These are phyloP conservation scores for Taphrina deformans DNA, from an alignment of 1,139 yeast species.

Conservation along the genomic window DNA sequence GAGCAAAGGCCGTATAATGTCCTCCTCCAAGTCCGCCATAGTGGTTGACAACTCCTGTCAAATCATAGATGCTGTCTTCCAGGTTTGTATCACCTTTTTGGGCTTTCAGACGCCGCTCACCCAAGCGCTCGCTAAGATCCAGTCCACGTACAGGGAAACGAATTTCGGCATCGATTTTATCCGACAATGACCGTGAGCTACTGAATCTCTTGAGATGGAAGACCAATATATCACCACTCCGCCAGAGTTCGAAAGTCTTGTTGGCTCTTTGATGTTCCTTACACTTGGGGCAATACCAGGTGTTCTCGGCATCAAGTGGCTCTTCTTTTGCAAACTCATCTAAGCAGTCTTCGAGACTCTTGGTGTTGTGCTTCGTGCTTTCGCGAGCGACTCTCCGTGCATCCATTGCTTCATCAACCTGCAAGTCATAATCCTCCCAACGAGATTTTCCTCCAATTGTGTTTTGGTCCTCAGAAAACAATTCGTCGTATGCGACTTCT, in stretches of 20 bases:
- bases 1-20: slow-evolving; percentile 88
- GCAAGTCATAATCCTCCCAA: slow-evolving; percentile 37
- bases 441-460: slow-evolving; percentile 27
- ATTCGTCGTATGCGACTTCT: slow-evolving; percentile 51
- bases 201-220: slow-evolving; percentile 90
- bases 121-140: slow-evolving; percentile 64
- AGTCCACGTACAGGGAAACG: slow-evolving; percentile 85
- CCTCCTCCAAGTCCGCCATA: slow-evolving; percentile 98
- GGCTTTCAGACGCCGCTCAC: slow-evolving; percentile 44
- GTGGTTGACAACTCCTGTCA: slow-evolving; percentile 92
- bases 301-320: slow-evolving; percentile 80
- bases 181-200: slow-evolving; percentile 79
- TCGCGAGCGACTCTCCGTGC: slow-evolving; percentile 15
- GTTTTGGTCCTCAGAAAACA: slow-evolving; percentile 49
- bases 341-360: slow-evolving; percentile 73
- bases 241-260: slow-evolving; percentile 88
- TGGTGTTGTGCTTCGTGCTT: slow-evolving; percentile 51
- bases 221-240: slow-evolving; percentile 82
- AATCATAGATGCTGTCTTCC: slow-evolving; percentile 60
- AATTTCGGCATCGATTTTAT: slow-evolving; percentile 80
- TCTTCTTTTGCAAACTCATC: slow-evolving; percentile 77
- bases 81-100: slow-evolving; percentile 47
- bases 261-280: slow-evolving; percentile 88
- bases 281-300: slow-evolving; percentile 93
- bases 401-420: slow-evolving; percentile 48